Evolutionary conservation across 768 basidiomycete genomes (phyloP).

Genomic region (Melanogaster broomeanus): DNA sequence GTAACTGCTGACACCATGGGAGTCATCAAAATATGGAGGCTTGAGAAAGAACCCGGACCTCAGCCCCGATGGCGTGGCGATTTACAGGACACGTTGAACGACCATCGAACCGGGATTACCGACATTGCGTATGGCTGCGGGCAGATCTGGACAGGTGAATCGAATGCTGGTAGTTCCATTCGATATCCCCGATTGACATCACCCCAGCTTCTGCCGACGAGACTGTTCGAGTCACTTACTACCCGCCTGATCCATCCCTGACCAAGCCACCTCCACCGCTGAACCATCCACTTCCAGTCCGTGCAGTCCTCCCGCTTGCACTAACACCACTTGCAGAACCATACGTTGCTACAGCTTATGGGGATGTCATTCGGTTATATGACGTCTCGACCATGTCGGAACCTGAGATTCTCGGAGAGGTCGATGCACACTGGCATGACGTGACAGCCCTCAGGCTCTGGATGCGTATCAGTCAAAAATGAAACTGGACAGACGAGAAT

Average conservation of each 20-base stretch:
- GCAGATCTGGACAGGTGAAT: conserved; percentile 85
- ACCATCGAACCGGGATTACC: conserved; percentile 85
- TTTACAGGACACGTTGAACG: conserved; percentile 54
- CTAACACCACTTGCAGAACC: conserved; percentile 67
- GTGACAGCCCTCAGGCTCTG: conserved; percentile 77
- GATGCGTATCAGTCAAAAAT: conserved; percentile 51
- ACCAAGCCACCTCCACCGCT: conserved; percentile 51
- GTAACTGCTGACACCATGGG: conserved; percentile 95
- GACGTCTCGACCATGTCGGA: conserved; percentile 71
- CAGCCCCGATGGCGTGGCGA: conserved; percentile 52
- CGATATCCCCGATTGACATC: not conserved
- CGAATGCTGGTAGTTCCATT: not conserved
- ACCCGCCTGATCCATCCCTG: conserved; percentile 34
- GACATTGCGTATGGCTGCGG: conserved; percentile 67
- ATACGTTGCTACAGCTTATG: conserved; percentile 80
- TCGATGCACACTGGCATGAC: conserved; percentile 92
- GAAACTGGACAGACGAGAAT: conserved; percentile 48
- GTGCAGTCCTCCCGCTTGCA: conserved; percentile 68
- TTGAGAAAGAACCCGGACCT: conserved; percentile 44
- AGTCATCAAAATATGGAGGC: conserved; percentile 76
- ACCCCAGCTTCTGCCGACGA: conserved; percentile 84
- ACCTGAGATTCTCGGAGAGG: conserved; percentile 67
- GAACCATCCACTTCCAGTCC: conserved; percentile 63
- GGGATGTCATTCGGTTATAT: conserved; percentile 80
- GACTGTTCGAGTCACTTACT: conserved; percentile 64